A percentile compares a stretch with the other conserved stretches of the same genome.
These are phyloP conservation scores for Naematelia encephala DNA, from an alignment of 768 basidiomycete genomes.

Conservation along the genomic window DNA sequence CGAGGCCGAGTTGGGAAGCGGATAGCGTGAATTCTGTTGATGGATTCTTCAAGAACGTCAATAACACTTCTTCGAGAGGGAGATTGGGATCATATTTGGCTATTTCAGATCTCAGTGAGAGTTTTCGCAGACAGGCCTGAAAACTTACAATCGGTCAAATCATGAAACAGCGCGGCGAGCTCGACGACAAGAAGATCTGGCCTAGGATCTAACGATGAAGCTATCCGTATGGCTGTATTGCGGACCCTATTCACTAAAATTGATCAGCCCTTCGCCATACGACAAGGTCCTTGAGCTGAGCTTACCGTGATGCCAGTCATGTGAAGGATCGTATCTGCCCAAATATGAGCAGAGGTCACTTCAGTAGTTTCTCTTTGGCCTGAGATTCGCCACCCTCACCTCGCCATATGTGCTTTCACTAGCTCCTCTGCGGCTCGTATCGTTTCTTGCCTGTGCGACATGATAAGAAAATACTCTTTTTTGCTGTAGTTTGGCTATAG, in stretches of 20 bases:
- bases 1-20: conserved; percentile 9
- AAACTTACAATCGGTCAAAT: conserved; percentile 60
- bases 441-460: neutral
- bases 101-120: too few relatives aligned
- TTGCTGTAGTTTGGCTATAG: too few relatives aligned
- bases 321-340: conserved; percentile 46
- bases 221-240: conserved; percentile 68
- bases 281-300: neutral
- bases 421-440: conserved; percentile 37
- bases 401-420: conserved; percentile 45
- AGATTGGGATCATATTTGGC: conserved; percentile 34
- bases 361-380: neutral
- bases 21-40: conserved; percentile 1
- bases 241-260: conserved; percentile 73
- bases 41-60: conserved; percentile 13
- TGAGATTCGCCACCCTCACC: conserved; percentile 11
- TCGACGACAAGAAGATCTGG: conserved; percentile 76
- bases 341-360: conserved; percentile 1
- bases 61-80: conserved; percentile 18
- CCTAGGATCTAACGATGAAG: conserved; percentile 53
- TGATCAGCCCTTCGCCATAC: neutral
- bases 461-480: neutral
- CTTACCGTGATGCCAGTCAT: conserved; percentile 50
- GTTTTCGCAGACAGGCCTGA: too few relatives aligned
- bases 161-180: conserved; percentile 82